Evolutionary conservation across 768 basidiomycete species (phyloP).

Genomic region (Hortiboletus flavorubellus): DNA sequence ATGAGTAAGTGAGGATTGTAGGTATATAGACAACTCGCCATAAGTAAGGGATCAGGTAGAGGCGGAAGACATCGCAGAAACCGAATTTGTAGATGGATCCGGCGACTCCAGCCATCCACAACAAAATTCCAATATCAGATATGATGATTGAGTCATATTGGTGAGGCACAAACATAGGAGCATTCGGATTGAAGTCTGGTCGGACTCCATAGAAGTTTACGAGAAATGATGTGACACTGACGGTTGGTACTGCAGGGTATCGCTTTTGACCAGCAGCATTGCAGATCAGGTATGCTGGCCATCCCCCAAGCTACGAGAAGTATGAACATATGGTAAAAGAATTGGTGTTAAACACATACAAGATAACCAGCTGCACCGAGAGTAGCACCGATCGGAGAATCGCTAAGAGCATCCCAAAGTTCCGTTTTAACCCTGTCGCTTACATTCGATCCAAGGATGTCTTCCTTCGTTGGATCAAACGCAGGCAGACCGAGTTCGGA

Average conservation of each 20-base stretch:
- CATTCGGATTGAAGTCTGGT: conserved; percentile 70
- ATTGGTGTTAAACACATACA: conserved; percentile 35
- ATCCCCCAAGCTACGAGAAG: conserved; percentile 62
- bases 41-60: conserved; percentile 90
- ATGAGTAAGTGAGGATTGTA: background rate
- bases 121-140: conserved; percentile 77
- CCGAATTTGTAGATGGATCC: conserved; percentile 58
- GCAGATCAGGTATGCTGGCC: conserved; percentile 75
- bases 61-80: conserved; percentile 66
- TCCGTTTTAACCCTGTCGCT: conserved; percentile 65
- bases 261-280: conserved; percentile 85
- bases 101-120: conserved; percentile 65
- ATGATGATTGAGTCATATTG: conserved; percentile 73
- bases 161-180: conserved; percentile 78
- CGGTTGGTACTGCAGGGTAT: conserved; percentile 81
- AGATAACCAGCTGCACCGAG: conserved; percentile 54
- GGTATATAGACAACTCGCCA: conserved; percentile 42
- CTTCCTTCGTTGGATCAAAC: conserved; percentile 67
- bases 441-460: conserved; percentile 60
- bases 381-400: conserved; percentile 78
- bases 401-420: conserved; percentile 83
- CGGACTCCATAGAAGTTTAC: background rate
- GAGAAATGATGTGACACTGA: conserved; percentile 38
- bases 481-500: conserved; percentile 61
- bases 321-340: background rate